Conservation (phyloP, 345 rosid species). For the Clarkia xantiana region DNA sequence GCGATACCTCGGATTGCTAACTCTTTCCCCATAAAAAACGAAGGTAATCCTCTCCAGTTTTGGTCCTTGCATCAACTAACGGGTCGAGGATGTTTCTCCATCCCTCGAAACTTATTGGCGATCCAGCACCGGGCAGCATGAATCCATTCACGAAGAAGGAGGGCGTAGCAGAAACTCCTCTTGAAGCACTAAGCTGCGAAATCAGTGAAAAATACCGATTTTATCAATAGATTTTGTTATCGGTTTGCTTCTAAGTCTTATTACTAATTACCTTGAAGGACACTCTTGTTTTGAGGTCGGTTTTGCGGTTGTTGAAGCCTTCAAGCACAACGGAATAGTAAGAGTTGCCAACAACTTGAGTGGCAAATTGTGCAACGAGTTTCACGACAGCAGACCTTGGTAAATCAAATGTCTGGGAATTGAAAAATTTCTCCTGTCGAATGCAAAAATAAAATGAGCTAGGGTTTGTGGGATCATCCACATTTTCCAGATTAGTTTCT, state of each 20-base stretch:
- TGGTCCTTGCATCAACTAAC: constrained; percentile 10
- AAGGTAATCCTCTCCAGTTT: constrained; percentile 3
- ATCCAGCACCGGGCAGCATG: constrained; percentile 21
- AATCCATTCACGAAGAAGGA: constrained; percentile 33
- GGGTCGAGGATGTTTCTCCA: constrained; percentile 34
- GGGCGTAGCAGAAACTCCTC: constrained; percentile 37
- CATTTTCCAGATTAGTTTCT: neutral
- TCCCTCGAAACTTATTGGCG: constrained; percentile 21
- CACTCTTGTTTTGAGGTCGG: constrained; percentile 61
- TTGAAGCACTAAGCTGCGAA: constrained; percentile 36
- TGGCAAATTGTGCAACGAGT: constrained; percentile 33
- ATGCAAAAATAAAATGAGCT: neutral
- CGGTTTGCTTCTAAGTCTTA: too few relatives aligned
- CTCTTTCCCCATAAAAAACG: neutral
- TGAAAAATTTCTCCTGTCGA: constrained; percentile 59
- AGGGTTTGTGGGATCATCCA: too few relatives aligned
- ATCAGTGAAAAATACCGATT: constrained; percentile 1
- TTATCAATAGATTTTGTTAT: too few relatives aligned
- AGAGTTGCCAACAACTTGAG: constrained; percentile 43
- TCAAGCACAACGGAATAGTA: constrained; percentile 28
- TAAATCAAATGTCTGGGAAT: constrained; percentile 39
- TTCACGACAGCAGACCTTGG: constrained; percentile 45
- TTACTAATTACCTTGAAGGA: constrained; percentile 71
- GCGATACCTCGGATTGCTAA: too few relatives aligned
- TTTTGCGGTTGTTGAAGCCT: constrained; percentile 40